A percentile compares a stretch with the other conserved stretches of the same genome.
phyloP scores from a whole-genome alignment of 2,329 filamentous ascomycete genomes.

The Furcasterigmium furcatum region DNA sequence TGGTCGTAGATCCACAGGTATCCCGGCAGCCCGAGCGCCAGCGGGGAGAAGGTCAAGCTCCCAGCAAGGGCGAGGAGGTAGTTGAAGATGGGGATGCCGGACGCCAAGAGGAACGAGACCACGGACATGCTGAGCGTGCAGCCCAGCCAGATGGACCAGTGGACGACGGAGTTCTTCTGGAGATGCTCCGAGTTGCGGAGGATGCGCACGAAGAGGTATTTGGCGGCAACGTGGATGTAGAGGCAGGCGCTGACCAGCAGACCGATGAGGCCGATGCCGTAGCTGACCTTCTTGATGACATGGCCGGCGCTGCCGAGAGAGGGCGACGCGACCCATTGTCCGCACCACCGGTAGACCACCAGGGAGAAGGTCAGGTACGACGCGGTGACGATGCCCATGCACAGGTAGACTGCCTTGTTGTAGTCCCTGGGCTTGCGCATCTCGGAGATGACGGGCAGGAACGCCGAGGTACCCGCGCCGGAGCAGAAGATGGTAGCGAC shows the following conservation, averaged over 20 bases:
- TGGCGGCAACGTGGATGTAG: constrained; percentile 33
- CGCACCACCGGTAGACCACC: constrained; percentile 59
- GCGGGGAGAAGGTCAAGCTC: constrained; percentile 28
- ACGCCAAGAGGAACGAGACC: constrained; percentile 25
- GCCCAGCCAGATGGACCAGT: constrained; percentile 32
- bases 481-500: constrained; percentile 58
- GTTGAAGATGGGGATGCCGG: constrained; percentile 30
- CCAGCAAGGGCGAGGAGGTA: constrained; percentile 25
- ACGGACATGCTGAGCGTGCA: constrained; percentile 23
- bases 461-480: constrained; percentile 55
- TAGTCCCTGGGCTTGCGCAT: constrained; percentile 59
- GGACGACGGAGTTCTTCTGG: constrained; percentile 25
- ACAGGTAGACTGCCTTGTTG: constrained; percentile 55
- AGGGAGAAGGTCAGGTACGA: constrained; percentile 57
- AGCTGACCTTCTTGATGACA: constrained; percentile 57
- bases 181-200: constrained; percentile 31
- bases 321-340: constrained; percentile 59
- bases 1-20: constrained; percentile 33
- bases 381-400: constrained; percentile 54
- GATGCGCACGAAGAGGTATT: constrained; percentile 35
- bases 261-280: constrained; percentile 55
- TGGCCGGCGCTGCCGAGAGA: constrained; percentile 58
- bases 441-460: constrained; percentile 63
- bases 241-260: constrained; percentile 41
- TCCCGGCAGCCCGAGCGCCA: constrained; percentile 28